Evolutionary conservation across 306 rosid species (phyloP), one percentile per base, ranked within the genome.

Genomic region (Dryas octopetala): DNA sequence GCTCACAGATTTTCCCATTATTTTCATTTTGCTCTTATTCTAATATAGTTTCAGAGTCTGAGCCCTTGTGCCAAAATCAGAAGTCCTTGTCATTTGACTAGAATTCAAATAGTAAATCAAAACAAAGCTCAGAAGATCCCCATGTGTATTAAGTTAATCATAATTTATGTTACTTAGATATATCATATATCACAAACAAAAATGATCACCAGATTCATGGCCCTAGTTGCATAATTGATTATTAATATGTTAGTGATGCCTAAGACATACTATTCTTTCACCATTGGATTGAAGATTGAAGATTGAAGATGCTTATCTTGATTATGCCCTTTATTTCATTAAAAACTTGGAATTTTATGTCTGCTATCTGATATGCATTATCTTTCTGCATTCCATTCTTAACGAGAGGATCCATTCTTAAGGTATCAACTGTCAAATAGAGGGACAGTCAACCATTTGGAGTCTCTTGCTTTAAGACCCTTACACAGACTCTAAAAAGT

Each of bases 321-420:
- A 47, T 48, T 41, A 23, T 68, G 79, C 76, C 40, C 16, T 46
- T 55, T 60, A 50, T 23, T 71, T 62, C 75, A 71, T 65, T 51
- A 67, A 11, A n/a, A 68, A 52, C 73, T 78, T 62, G 68, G 79
- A 73, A 78, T 67, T 77, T 62, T 71, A 40, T 16, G 61, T 76
- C 77, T 70, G 63, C 48, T 26, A 70, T 50, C 59, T 13, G 80
- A 76, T 65, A 28, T 71, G 59, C 65, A 48, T 76, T 57, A 54
- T 76, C 77, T 73, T 73, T 26, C 38, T 4, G 65, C 64, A 66
- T 70, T 70, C 73, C 68, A 62, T 17, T 54, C 70, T 59, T 51
- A 28, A 41, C 76, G 1, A n/a, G 45, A 28, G 71, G 38, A 76
- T 49, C 54, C 81, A 71, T 72, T 65, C 46, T 67, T 45, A 52